A percentile compares a stretch with the other conserved stretches of the same genome.
phyloP scores from a whole-genome alignment of 2,329 filamentous ascomycete genomes.

The Tolypocladium ovalisporum region DNA sequence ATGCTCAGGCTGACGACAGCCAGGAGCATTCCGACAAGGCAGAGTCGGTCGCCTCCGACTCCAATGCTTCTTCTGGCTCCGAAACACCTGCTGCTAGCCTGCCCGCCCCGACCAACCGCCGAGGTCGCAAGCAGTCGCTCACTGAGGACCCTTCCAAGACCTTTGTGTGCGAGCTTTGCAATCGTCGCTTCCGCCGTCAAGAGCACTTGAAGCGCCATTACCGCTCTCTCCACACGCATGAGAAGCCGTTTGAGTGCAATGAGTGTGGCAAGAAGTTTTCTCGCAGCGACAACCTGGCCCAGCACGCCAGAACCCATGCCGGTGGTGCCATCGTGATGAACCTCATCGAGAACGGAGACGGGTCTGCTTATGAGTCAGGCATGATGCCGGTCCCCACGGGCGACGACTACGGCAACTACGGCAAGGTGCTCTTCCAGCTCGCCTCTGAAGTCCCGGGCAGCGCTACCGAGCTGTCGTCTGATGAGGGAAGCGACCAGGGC shows the following conservation, averaged over 20 bases:
- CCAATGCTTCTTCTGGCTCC: conserved; percentile 29
- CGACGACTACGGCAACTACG: conserved; percentile 57
- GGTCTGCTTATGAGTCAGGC: conserved; percentile 28
- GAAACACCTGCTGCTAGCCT: conserved; percentile 30
- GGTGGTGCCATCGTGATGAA: conserved; percentile 86
- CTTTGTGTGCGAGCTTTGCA: conserved; percentile 93
- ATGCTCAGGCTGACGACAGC: conserved; percentile 21
- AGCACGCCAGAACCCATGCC: conserved; percentile 90
- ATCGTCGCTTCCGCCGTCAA: conserved; percentile 92
- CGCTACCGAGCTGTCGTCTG: conserved; percentile 45
- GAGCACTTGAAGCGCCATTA: conserved; percentile 99
- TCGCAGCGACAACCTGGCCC: conserved; percentile 90
- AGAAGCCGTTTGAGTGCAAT: conserved; percentile 95
- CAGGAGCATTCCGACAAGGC: conserved; percentile 24
- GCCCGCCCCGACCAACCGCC: conserved; percentile 64
- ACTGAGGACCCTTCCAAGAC: conserved; percentile 98
- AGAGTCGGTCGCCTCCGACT: conserved; percentile 26
- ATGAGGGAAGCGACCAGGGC: conserved; percentile 36
- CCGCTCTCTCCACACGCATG: conserved; percentile 93
- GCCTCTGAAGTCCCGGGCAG: conserved; percentile 63
- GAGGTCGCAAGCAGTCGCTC: conserved; percentile 94
- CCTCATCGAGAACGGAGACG: conserved; percentile 62
- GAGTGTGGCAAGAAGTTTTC: conserved; percentile 99
- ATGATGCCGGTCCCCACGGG: conserved; percentile 33
- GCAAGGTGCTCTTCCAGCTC: conserved; percentile 73